phyloP scores from a whole-genome alignment of 257 asterid species.

The Datura wrightii region DNA sequence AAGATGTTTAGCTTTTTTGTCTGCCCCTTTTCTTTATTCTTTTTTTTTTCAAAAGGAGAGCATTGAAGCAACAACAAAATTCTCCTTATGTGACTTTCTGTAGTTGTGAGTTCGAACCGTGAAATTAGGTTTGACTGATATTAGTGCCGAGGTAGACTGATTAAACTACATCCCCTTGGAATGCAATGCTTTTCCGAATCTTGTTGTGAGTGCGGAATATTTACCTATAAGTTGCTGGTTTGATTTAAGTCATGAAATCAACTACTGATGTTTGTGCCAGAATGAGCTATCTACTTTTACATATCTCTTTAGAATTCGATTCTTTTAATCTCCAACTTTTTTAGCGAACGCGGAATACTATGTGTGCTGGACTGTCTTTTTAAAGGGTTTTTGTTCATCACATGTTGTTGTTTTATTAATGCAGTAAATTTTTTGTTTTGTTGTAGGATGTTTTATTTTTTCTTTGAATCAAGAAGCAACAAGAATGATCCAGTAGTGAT shows the following conservation, averaged over 20 bases:
- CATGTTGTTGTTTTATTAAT: neutral
- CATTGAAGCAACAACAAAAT: neutral
- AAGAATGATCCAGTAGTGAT: slow-evolving; percentile 66
- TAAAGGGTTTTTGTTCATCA: neutral
- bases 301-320: no score
- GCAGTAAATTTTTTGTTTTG: slow-evolving; percentile 24
- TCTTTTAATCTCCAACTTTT: no score
- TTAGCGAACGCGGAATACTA: neutral
- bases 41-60: neutral
- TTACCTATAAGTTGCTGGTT: neutral
- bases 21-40: no score
- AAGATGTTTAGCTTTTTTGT: no score
- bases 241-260: neutral
- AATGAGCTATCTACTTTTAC: no score
- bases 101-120: no score
- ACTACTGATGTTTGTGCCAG: neutral
- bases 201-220: no score
- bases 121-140: no score
- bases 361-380: neutral
- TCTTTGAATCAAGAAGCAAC: slow-evolving; percentile 70
- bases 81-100: no score
- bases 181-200: no score
- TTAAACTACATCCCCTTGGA: neutral
- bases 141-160: neutral
- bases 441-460: slow-evolving; percentile 83